Evolutionary conservation across 2,329 filamentous ascomycete species (phyloP).

Genomic region (Sporothrix humicola): DNA sequence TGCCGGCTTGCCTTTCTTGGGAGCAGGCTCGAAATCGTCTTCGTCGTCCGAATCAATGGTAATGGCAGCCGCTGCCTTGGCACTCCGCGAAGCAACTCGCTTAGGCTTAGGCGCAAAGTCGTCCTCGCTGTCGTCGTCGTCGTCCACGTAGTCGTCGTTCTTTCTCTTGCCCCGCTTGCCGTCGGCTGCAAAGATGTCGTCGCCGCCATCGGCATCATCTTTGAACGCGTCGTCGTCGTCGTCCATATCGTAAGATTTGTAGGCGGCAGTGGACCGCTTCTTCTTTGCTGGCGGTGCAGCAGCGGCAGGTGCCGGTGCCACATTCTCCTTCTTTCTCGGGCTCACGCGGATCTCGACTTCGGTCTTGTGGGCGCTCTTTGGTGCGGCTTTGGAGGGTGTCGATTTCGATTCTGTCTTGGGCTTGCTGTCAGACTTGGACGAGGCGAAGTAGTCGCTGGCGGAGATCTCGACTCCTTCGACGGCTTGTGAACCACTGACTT

Average conservation of each 20-base stretch:
- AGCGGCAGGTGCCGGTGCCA: conserved; percentile 40
- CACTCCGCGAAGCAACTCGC: conserved; percentile 55
- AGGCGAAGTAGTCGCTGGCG: conserved; percentile 64
- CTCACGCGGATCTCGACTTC: conserved; percentile 59
- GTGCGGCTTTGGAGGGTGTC: conserved; percentile 51
- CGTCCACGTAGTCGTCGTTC: conserved; percentile 76
- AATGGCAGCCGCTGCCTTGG: conserved; percentile 45
- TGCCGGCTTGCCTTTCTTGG: conserved; percentile 44
- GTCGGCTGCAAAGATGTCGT: conserved; percentile 83
- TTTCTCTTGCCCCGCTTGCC: conserved; percentile 69
- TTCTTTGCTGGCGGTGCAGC: conserved; percentile 45
- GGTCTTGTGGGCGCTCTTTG: conserved; percentile 48
- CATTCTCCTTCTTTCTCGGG: conserved; percentile 53
- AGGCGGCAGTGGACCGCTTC: conserved; percentile 51
- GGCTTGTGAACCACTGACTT: conserved; percentile 47
- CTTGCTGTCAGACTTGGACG: conserved; percentile 52
- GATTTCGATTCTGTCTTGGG: conserved; percentile 48
- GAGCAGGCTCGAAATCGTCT: conserved; percentile 42
- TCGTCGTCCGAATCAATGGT: conserved; percentile 47
- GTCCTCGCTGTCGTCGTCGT: conserved; percentile 64
- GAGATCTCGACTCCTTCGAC: conserved; percentile 59
- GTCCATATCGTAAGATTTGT: conserved; percentile 50
- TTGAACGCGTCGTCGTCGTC: conserved; percentile 64
- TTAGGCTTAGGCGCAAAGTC: conserved; percentile 67
- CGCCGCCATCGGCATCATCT: conserved; percentile 73